Percentiles rank a stretch among this genome's conserved stretches.
These are phyloP conservation scores for Globisporangium viniferum DNA, from an alignment of 352 stramenopile genomes.

Conservation along the genomic window DNA sequence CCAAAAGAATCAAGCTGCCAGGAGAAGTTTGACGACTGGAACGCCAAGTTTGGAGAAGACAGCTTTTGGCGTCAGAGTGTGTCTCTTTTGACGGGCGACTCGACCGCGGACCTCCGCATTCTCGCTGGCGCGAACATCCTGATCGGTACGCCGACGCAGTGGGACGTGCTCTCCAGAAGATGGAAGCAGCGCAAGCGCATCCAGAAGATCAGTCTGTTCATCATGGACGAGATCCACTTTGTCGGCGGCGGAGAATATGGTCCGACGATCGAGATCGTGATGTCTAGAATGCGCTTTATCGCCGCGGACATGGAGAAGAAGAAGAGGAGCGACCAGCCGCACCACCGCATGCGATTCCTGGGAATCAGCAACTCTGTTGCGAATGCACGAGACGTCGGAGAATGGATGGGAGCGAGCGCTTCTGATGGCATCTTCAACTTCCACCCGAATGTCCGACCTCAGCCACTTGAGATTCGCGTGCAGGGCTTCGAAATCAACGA, in stretches of 20 bases:
- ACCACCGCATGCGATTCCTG: conserved; percentile 87
- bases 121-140: conserved; percentile 90
- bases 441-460: conserved; percentile 92
- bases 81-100: conserved; percentile 93
- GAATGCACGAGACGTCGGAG: conserved; percentile 96
- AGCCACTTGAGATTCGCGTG: conserved; percentile 96
- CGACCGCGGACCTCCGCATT: conserved; percentile 90
- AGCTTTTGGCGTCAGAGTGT: conserved; percentile 86
- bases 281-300: conserved; percentile 98
- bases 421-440: conserved; percentile 93
- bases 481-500: conserved; percentile 98
- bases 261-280: conserved; percentile 96
- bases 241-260: conserved; percentile 87
- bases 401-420: conserved; percentile 95
- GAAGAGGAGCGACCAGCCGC: conserved; percentile 22
- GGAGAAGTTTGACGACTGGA: conserved; percentile 82
- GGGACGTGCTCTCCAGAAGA: conserved; percentile 94
- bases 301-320: conserved; percentile 83
- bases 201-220: conserved; percentile 91
- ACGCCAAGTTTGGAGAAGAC: conserved; percentile 74
- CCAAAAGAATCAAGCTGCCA: conserved; percentile 80
- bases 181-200: conserved; percentile 98
- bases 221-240: conserved; percentile 98
- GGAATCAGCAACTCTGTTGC: conserved; percentile 95
- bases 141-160: conserved; percentile 93